phyloP scores from a whole-genome alignment of 768 basidiomycete species.

The Gelatoporia subvermispora region DNA sequence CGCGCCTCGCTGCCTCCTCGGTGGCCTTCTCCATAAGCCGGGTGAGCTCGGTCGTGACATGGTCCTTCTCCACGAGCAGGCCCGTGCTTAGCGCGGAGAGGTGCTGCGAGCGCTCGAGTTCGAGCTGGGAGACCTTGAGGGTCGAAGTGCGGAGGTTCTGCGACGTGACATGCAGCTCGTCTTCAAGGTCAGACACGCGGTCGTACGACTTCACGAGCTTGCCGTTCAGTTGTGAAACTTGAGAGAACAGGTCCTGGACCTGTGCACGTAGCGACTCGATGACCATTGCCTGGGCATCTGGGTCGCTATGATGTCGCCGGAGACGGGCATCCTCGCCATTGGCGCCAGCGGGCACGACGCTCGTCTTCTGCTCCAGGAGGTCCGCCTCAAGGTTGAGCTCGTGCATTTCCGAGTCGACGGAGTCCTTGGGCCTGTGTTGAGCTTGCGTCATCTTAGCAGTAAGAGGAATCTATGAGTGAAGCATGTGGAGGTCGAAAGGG shows the following conservation, averaged over 20 bases:
- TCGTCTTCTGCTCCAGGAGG: slow-evolving; percentile 16
- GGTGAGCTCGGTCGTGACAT: slow-evolving; percentile 88
- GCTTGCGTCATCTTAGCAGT: slow-evolving; percentile 8
- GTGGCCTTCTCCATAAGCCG: slow-evolving; percentile 93
- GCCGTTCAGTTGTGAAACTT: slow-evolving; percentile 84
- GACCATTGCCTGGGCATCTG: slow-evolving; percentile 77
- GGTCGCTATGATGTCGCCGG: slow-evolving; percentile 23
- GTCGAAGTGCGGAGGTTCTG: slow-evolving; percentile 54
- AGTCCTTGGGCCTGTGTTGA: slow-evolving; percentile 1
- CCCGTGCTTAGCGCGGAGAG: slow-evolving; percentile 88
- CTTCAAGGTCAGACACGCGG: slow-evolving; percentile 88
- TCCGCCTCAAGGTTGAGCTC: slow-evolving; percentile 18
- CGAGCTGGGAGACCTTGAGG: slow-evolving; percentile 71
- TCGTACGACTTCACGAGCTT: slow-evolving; percentile 94
- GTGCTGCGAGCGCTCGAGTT: slow-evolving; percentile 82
- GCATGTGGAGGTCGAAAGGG: too few relatives aligned
- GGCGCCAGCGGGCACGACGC: slow-evolving; percentile 7
- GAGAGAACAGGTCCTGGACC: slow-evolving; percentile 81
- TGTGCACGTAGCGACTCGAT: slow-evolving; percentile 77
- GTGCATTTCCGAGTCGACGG: slow-evolving; percentile 19
- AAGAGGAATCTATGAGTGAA: too few relatives aligned
- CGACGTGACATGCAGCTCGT: slow-evolving; percentile 69
- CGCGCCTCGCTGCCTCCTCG: slow-evolving; percentile 87
- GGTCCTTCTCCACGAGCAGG: slow-evolving; percentile 82
- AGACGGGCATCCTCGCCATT: slow-evolving; percentile 15